Evolutionary conservation across 441 rosid genomes (phyloP), one percentile per base, ranked within the genome.

Genomic region (Gossypium trilobum): DNA sequence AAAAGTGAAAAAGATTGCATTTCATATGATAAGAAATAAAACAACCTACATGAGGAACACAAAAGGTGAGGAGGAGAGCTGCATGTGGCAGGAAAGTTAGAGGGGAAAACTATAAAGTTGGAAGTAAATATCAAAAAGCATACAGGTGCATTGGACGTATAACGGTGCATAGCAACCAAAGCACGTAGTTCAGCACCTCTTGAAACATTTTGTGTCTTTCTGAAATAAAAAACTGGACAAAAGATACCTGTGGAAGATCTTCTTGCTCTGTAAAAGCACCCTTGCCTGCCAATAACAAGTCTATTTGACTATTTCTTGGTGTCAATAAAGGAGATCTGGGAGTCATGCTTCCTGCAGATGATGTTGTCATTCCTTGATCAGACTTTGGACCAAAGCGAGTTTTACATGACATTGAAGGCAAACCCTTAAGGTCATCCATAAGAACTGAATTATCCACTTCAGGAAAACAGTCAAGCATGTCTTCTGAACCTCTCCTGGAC

Each of bases 271-370:
- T 80, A 75, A 80, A 88, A 74, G 84, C 80, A 74, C 93, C 88
- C 83, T 95, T 95, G 74, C 96, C 99, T 51, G 91, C 86, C 78
- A 90, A 82, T 56, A 88, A 87, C 85, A 87, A 74, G 73, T 95
- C 99, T 78, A 95, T 83, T 76, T 87, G 99, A 87, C 92, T 87
- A 77, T 84, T 88, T 78, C 88, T 91, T 62, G 99, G 99, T 66
- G 99, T 95, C 75, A 92, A 80, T 68, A 89, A 76, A 5, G 99
- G 99, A 80, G 99, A 95, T 78, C 94, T 87, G 68, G 99, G 99
- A 77, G 99, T 95, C 92, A 92, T 88, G 83, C 99, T 95, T 73
- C 99, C 95, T 71, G 92, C 99, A 39, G 99, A 92, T 17, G 99
- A 95, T 58, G 97, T 90, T 51, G 99, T 82, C 97, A 94, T 90